Conservation (phyloP, 768 basidiomycete species). For the Russula brevipes region DNA sequence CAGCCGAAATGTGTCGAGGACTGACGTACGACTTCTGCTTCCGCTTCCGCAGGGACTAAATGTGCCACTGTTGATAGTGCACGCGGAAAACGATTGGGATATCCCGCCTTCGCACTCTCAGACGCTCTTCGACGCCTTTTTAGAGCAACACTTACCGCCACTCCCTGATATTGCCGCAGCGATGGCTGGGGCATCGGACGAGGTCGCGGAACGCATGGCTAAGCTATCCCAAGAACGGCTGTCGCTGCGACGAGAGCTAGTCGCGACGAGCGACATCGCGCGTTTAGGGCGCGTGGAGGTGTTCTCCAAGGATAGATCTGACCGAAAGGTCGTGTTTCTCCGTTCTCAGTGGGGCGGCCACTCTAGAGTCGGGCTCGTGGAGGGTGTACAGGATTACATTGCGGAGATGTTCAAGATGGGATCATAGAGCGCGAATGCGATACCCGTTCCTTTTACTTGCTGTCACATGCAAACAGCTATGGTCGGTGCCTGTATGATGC, state of each 20-base stretch:
- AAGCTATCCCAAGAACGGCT: constrained; percentile 39
- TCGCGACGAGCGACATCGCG: constrained; percentile 43
- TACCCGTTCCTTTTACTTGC: not conserved
- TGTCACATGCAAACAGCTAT: not conserved
- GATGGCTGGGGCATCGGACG: constrained; percentile 32
- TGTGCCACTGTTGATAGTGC: constrained; percentile 64
- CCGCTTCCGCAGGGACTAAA: constrained; percentile 48
- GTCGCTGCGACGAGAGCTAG: constrained; percentile 40
- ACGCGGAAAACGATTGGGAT: constrained; percentile 69
- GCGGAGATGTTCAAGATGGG: constrained; percentile 30
- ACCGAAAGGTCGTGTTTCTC: constrained; percentile 48
- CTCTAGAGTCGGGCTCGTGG: constrained; percentile 50
- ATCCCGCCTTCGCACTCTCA: constrained; percentile 68
- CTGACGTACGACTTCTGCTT: not conserved
- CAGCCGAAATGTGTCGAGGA: not conserved
- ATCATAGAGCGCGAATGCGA: not conserved
- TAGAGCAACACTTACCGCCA: constrained; percentile 52
- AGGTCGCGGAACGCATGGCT: constrained; percentile 42
- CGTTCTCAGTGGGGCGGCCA: constrained; percentile 57
- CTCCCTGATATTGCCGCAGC: constrained; percentile 36
- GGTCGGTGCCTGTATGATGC: not conserved
- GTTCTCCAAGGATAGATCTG: constrained; percentile 39
- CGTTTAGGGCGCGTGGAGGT: constrained; percentile 50
- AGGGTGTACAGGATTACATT: constrained; percentile 63
- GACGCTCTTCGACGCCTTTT: constrained; percentile 59